These are phyloP conservation scores for Microdochium nivale DNA, from an alignment of 2,329 filamentous ascomycete species.

Conservation along the genomic window DNA sequence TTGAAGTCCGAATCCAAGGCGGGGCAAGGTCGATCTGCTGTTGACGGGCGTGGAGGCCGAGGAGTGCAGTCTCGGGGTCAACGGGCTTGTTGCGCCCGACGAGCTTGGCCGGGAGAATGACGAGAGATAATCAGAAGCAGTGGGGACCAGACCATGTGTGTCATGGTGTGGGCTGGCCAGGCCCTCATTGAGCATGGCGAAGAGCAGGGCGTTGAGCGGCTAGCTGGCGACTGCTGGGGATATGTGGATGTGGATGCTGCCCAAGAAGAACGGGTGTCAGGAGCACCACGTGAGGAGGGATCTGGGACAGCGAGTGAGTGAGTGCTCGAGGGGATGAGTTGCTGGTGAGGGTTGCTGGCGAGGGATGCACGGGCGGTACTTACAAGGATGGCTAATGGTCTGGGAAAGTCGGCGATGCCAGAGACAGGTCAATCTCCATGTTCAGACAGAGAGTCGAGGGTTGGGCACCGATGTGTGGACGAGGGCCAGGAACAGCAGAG, in stretches of 20 bases:
- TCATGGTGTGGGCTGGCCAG: background rate
- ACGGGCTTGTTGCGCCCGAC: background rate
- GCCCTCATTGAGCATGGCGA: background rate
- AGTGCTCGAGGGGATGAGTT: too few relatives aligned
- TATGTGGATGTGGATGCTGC: background rate
- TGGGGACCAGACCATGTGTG: background rate
- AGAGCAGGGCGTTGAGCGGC: background rate
- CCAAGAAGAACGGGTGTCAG: background rate
- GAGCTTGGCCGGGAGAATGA: background rate
- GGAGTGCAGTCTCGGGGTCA: background rate
- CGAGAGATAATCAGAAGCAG: background rate
- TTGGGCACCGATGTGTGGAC: background rate
- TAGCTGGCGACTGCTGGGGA: background rate
- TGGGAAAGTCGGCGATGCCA: background rate
- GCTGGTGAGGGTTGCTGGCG: background rate
- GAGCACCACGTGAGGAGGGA: background rate
- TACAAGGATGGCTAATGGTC: background rate
- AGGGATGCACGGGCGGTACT: background rate
- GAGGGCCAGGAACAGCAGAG: background rate
- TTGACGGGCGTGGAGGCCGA: background rate
- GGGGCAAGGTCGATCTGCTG: background rate
- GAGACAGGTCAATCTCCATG: background rate
- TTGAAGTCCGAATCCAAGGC: background rate
- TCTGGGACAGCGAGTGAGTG: background rate
- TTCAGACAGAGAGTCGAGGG: background rate